Percentiles rank a stretch among this genome's conserved stretches.
phyloP scores from a whole-genome alignment of 2,329 filamentous ascomycete genomes.

The Hymenoscyphus occultus region DNA sequence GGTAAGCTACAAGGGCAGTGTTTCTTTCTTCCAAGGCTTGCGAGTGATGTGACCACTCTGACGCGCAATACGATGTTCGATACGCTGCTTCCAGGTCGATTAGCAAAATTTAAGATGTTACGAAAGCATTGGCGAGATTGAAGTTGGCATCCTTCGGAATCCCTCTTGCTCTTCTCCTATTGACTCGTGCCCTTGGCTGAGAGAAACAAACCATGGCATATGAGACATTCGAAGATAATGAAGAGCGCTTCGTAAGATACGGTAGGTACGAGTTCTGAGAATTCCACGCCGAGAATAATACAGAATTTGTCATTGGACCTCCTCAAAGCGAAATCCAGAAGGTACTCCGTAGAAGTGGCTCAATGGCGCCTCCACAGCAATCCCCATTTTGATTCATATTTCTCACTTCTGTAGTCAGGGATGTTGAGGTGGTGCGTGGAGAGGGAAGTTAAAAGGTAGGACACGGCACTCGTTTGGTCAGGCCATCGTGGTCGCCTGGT shows the following conservation, averaged over 20 bases:
- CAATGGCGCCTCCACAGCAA: too few relatives aligned
- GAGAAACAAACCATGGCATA: neutral
- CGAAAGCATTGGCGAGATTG: neutral
- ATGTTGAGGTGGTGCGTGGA: neutral
- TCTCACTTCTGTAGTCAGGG: neutral
- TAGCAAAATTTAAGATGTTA: neutral
- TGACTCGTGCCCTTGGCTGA: neutral
- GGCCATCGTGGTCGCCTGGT: neutral
- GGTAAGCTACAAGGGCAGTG: neutral
- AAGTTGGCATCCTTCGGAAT: neutral
- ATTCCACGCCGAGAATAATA: too few relatives aligned
- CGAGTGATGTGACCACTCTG: neutral
- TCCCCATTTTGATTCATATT: too few relatives aligned
- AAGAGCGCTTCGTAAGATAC: too few relatives aligned
- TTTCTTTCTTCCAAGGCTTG: neutral
- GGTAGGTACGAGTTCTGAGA: too few relatives aligned
- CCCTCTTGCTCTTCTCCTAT: neutral
- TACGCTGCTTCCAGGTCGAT: neutral
- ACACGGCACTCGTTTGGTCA: neutral
- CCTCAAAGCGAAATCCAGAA: too few relatives aligned
- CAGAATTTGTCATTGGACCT: too few relatives aligned
- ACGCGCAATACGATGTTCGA: neutral
- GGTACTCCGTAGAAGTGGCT: too few relatives aligned
- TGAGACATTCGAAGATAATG: too few relatives aligned
- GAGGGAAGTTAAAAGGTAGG: neutral